Conservation (phyloP, 2,329 filamentous ascomycete genomes). For the Passalora sequoiae region DNA sequence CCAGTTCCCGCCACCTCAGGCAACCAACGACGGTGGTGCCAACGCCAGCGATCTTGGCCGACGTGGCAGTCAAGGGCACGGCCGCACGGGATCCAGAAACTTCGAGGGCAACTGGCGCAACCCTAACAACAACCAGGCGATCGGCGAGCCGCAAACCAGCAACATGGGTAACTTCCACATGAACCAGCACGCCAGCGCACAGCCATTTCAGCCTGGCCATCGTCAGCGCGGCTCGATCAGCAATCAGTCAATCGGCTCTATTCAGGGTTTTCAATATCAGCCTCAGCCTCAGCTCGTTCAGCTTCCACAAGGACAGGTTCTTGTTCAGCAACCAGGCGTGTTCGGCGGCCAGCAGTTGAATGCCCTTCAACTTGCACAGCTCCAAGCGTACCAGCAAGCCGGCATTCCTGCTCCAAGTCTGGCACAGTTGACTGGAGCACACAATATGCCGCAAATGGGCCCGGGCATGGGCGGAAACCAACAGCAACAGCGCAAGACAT, state of each 20-base stretch:
- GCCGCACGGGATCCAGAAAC: constrained; percentile 78
- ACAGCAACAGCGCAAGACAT: constrained; percentile 91
- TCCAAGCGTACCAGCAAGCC: constrained; percentile 86
- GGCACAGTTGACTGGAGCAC: constrained; percentile 41
- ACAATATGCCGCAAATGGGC: constrained; percentile 32
- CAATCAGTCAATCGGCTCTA: constrained; percentile 70
- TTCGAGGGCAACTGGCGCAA: constrained; percentile 98
- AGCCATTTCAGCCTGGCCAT: constrained; percentile 87
- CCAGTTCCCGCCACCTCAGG: constrained; percentile 54
- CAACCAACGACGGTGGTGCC: constrained; percentile 49
- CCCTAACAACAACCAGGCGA: constrained; percentile 51
- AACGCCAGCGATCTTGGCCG: constrained; percentile 61
- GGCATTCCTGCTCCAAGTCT: constrained; percentile 57
- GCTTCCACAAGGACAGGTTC: constrained; percentile 74
- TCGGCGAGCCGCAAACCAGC: constrained; percentile 41
- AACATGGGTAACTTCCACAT: constrained; percentile 62
- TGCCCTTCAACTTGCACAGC: constrained; percentile 78
- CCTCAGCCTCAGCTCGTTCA: constrained; percentile 85
- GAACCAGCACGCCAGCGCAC: constrained; percentile 63
- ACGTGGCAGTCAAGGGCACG: constrained; percentile 73
- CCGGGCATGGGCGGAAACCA: constrained; percentile 60
- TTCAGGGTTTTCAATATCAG: constrained; percentile 80
- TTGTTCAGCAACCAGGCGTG: constrained; percentile 72
- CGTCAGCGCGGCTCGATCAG: constrained; percentile 78
- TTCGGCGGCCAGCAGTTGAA: constrained; percentile 82